A percentile compares a stretch with the other conserved stretches of the same genome.
These are phyloP conservation scores for Amanita subjunquillea DNA, from an alignment of 768 basidiomycete species.

Conservation along the genomic window DNA sequence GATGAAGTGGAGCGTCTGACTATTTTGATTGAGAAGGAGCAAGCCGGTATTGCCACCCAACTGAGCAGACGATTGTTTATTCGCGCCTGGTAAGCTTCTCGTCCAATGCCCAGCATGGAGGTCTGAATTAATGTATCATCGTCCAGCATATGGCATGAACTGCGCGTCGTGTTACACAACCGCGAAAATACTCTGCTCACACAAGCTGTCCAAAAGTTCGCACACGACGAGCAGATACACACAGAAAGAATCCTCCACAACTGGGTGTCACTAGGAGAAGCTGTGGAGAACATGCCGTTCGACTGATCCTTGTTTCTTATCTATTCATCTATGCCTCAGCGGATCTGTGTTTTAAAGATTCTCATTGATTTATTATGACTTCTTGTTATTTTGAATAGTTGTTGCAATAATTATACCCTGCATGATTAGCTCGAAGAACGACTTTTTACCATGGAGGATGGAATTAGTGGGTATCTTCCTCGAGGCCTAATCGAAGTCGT, in stretches of 20 bases:
- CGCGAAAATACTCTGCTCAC: slow-evolving; percentile 78
- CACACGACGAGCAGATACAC: slow-evolving; percentile 64
- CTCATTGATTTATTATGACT: neutral
- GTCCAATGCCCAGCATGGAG: neutral
- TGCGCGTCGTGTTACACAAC: slow-evolving; percentile 88
- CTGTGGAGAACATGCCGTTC: slow-evolving; percentile 75
- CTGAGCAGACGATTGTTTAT: slow-evolving; percentile 80
- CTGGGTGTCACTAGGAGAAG: slow-evolving; percentile 66
- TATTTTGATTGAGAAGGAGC: slow-evolving; percentile 73
- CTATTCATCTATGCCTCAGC: neutral
- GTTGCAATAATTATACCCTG: neutral
- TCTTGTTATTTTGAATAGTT: neutral
- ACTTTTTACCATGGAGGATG: neutral
- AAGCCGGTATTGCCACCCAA: slow-evolving; percentile 64
- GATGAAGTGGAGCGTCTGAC: slow-evolving; percentile 74
- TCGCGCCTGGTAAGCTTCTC: slow-evolving; percentile 58
- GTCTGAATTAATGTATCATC: neutral
- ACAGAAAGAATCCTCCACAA: slow-evolving; percentile 51
- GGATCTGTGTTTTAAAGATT: neutral
- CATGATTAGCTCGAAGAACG: neutral
- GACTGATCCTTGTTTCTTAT: slow-evolving; percentile 37
- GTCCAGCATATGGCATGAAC: slow-evolving; percentile 86
- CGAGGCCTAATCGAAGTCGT: slow-evolving; percentile 51
- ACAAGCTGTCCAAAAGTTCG: slow-evolving; percentile 61
- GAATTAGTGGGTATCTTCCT: slow-evolving; percentile 13